Base-by-base conservation (phyloP, 768 basidiomycete species). In the Multifurca ochricompacta region DNA sequence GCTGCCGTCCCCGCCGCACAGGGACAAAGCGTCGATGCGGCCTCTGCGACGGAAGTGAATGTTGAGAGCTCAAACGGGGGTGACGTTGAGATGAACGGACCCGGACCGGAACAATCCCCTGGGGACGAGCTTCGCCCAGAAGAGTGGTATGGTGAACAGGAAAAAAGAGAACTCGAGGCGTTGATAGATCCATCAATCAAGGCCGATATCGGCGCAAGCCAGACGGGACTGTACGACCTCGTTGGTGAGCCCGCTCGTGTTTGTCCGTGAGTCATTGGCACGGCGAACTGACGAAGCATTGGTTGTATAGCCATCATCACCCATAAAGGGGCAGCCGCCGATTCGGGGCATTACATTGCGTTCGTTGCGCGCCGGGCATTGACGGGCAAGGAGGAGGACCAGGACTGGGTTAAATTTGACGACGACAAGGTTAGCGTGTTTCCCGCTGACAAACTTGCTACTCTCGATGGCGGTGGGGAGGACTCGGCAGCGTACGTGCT, bases 351-450 rank as follows among this genome's bases (percentile, higher is more conserved):
- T 70, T 98, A 98, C 66, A 93, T 97, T 21, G 92, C 83, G 1
- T 97, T 86, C 70, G 87, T 86, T 27, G 62, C 46, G 36, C 44
- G 48, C 21, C 47, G 36, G 14, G 42, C 48, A 34, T 32, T 52
- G 21, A 54, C 60, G 7, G 45, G 61, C 34, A 65, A 78, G 36
- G 81, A 83, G 44, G 81, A 82, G 41, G 83, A 90, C 45, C 85
- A 87, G 58, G 86, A 87, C 65, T 89, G 95, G 95, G 90, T 87
- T 73, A 95, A 94, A 71, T 97, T 94, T 64, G 95, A 97, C 64
- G 93, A 97, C 62, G 91, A 95, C 60, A 95, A 91, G 70, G 94
- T 91, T 35, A 85, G 90, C 16, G 61, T 84, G 50, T 94, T 98
- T 68, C 82, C 82, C 1, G 78, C 77, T 68, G 92, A 93, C 67